These are phyloP conservation scores for Ceratobasidium sp. DNA, from an alignment of 1,284 basidiomycete genomes.

Conservation along the genomic window DNA sequence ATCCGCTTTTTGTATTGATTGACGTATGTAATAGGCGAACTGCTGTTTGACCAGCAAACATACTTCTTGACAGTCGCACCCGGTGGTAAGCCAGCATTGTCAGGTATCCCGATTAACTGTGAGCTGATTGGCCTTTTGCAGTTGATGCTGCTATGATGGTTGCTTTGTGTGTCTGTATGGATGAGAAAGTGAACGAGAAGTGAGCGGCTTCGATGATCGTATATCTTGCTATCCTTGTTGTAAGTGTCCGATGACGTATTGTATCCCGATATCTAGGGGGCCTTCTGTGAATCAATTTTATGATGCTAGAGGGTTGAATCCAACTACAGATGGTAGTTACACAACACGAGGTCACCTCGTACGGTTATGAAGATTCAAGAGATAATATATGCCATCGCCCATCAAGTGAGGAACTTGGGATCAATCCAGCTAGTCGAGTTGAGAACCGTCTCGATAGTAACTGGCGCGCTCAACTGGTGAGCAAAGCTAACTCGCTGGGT, in stretches of 20 bases:
- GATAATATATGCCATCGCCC: not conserved
- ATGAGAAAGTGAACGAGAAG: conserved; percentile 40
- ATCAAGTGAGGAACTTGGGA: conserved; percentile 45
- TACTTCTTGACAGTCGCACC: conserved; percentile 40
- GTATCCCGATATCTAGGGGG: not conserved
- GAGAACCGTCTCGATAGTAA: conserved; percentile 47
- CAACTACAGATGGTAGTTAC: not conserved
- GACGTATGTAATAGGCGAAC: not conserved
- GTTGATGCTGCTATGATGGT: conserved; percentile 43
- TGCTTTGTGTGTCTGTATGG: conserved; percentile 39
- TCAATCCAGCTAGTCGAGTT: conserved; percentile 50
- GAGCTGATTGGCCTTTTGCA: not conserved
- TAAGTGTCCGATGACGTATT: not conserved
- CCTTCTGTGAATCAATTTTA: not conserved
- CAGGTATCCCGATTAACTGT: not conserved
- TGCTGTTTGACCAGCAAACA: conserved; percentile 40
- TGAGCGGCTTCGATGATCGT: not conserved
- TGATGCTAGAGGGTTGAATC: not conserved
- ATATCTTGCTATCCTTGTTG: not conserved
- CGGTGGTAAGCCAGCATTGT: conserved; percentile 16
- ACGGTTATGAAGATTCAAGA: not conserved
- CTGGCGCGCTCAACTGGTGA: conserved; percentile 25
- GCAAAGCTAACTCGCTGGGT: conserved; percentile 45
- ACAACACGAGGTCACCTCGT: not conserved
- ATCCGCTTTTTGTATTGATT: not conserved